phyloP scores from a whole-genome alignment of 257 asterid species.

The Nicotiana knightiana region DNA sequence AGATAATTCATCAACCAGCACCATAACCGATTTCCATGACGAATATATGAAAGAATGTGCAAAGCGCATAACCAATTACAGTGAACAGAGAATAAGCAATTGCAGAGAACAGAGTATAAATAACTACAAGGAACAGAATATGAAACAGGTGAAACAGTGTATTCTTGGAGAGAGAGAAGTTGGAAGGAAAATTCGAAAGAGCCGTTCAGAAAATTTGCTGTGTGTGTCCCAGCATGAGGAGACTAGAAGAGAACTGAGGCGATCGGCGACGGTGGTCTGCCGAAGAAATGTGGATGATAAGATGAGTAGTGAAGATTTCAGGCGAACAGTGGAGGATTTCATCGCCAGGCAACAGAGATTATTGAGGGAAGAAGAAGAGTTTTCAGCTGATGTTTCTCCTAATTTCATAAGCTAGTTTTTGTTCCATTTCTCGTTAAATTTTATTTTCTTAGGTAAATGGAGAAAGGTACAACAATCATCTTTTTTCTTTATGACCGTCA shows the following conservation, averaged over 20 bases:
- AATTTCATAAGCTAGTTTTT: neutral
- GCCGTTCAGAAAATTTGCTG: slow-evolving; percentile 35
- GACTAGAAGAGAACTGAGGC: slow-evolving; percentile 30
- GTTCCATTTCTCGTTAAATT: neutral
- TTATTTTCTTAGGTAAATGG: neutral
- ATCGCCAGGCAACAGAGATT: slow-evolving; percentile 70
- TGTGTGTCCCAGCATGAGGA: slow-evolving; percentile 16
- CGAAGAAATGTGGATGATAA: slow-evolving; percentile 28
- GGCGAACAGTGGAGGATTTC: slow-evolving; percentile 62
- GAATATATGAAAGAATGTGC: slow-evolving; percentile 41
- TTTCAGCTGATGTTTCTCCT: slow-evolving; percentile 20
- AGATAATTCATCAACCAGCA: neutral
- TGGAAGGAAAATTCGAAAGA: slow-evolving; percentile 20
- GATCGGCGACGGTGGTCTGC: slow-evolving; percentile 44
- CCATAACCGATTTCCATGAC: slow-evolving; percentile 29
- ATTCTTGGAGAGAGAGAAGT: neutral
- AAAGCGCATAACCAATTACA: slow-evolving; percentile 1
- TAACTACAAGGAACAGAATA: neutral
- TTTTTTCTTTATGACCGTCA: too few species aligned
- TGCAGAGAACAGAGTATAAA: neutral
- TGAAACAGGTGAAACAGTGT: slow-evolving; percentile 3
- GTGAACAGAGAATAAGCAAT: neutral
- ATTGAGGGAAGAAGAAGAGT: slow-evolving; percentile 53
- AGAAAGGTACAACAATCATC: neutral
- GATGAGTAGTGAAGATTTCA: slow-evolving; percentile 72